Evolutionary conservation across 495 filamentous ascomycete genomes (phyloP).

Genomic region (Cercophora samala): DNA sequence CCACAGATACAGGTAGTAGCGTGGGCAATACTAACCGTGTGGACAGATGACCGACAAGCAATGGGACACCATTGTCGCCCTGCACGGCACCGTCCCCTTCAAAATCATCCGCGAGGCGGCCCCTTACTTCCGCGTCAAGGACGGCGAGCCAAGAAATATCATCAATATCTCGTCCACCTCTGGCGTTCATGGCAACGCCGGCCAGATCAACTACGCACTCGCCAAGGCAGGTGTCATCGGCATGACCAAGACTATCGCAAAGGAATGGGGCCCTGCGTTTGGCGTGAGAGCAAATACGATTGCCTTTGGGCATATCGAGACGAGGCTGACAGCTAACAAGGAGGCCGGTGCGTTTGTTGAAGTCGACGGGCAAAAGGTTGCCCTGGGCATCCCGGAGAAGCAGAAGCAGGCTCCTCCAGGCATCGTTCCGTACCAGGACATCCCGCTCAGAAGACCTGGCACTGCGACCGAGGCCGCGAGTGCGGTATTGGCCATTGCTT

Average conservation of each 20-base stretch:
- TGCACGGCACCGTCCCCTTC: conserved; percentile 82
- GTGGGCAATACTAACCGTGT: too few relatives aligned
- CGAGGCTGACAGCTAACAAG: conserved; percentile 74
- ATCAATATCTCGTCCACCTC: conserved; percentile 79
- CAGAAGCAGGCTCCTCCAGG: conserved; percentile 32
- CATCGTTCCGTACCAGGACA: conserved; percentile 56
- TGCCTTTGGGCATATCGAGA: conserved; percentile 76
- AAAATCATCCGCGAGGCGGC: conserved; percentile 73
- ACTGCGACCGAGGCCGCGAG: conserved; percentile 75
- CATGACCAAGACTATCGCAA: conserved; percentile 80
- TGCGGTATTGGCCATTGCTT: conserved; percentile 73
- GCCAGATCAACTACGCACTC: conserved; percentile 80
- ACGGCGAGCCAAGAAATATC: conserved; percentile 71
- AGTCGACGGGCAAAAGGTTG: conserved; percentile 72
- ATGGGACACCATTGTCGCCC: conserved; percentile 79
- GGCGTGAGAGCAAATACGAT: conserved; percentile 81
- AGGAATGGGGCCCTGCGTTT: conserved; percentile 85
- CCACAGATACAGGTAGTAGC: too few relatives aligned
- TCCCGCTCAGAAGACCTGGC: conserved; percentile 72
- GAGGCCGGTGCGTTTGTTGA: conserved; percentile 74
- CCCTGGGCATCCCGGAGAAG: conserved; percentile 67
- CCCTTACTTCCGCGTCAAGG: conserved; percentile 81
- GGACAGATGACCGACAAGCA: conserved; percentile 78
- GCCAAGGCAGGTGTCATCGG: conserved; percentile 80
- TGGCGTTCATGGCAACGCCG: conserved; percentile 78